phyloP scores from a whole-genome alignment of 805 yeast species.

The Hanseniaspora lachancei region DNA sequence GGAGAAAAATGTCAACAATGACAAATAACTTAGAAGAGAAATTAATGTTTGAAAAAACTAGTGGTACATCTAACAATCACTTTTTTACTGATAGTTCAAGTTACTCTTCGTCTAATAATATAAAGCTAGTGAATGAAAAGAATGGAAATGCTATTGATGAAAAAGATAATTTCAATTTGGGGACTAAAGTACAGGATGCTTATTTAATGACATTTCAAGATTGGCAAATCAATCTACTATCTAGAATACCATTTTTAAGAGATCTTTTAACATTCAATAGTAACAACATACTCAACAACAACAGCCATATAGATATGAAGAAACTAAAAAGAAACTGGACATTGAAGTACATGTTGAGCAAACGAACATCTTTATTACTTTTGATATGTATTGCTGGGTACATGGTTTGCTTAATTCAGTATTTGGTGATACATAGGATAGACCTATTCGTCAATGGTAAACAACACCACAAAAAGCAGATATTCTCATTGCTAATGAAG shows the following conservation, averaged over 20 bases:
- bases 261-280: background rate
- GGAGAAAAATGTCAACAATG: constrained; percentile 35
- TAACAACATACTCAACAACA: background rate
- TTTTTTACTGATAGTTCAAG: background rate
- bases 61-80: constrained; percentile 1
- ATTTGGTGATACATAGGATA: constrained; percentile 29
- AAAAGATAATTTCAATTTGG: background rate
- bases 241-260: background rate
- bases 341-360: constrained; percentile 36
- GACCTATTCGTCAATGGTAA: background rate
- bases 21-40: constrained; percentile 15
- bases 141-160: background rate
- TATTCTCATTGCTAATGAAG: constrained; percentile 8
- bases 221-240: background rate
- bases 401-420: constrained; percentile 42
- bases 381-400: constrained; percentile 47
- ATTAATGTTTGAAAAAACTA: background rate
- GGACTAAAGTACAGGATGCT: constrained; percentile 16
- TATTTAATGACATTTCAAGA: constrained; percentile 19
- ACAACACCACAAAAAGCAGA: background rate
- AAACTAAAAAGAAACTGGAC: constrained; percentile 24
- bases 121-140: background rate
- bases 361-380: constrained; percentile 38
- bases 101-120: background rate
- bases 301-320: background rate